Base-by-base conservation (phyloP, 768 basidiomycete genomes). In the Hypholoma sublateritium region DNA sequence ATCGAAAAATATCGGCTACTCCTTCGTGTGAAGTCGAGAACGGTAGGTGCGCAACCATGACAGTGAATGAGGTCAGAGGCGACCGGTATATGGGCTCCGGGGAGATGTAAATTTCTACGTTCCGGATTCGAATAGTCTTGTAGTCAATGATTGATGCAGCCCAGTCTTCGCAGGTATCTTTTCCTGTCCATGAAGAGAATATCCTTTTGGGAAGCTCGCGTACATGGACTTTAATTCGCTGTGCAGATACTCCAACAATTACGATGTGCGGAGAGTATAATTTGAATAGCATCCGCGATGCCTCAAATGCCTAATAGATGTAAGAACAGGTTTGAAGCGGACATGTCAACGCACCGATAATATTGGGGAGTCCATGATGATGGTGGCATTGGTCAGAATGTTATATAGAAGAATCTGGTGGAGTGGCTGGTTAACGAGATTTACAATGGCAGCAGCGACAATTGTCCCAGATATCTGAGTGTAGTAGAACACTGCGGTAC, bases 351-450 rank as follows among this genome's bases (percentile, higher is more conserved):
- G n/a, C n/a, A 60, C 60, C 16, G 53, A 55, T 22, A 62, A 51
- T 32, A 24, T 28, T 9, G 52, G 46, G 9, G 56, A 60, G 21
- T 63, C 60, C 39, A 65, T 54, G 28, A 53, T 49, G 17, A 62
- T n/a, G 5, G 42, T 50, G 9, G 44, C 50, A 19, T 59, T 59
- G 1, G 65, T 66, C 16, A 58, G 42, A 3, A 61, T 59, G 50
- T 77, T 71, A 25, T 74, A 52, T 28, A 77, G 61, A 36, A 74
- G 57, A 41, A 77, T 57, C 43, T 64, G 61, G 57, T 58, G 63
- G 57, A 61, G 54, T 50, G 65, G 59, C 36, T 61, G 39, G 55
- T 53, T 64, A 53, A 47, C 39, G 52, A 59, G 25, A 64, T 55
- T 46, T 3, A 63, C 65, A 16, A 69, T 57, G 14, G 63, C 62